Base-by-base conservation (phyloP, 2,329 filamentous ascomycete genomes). In the Claviceps pusilla region DNA sequence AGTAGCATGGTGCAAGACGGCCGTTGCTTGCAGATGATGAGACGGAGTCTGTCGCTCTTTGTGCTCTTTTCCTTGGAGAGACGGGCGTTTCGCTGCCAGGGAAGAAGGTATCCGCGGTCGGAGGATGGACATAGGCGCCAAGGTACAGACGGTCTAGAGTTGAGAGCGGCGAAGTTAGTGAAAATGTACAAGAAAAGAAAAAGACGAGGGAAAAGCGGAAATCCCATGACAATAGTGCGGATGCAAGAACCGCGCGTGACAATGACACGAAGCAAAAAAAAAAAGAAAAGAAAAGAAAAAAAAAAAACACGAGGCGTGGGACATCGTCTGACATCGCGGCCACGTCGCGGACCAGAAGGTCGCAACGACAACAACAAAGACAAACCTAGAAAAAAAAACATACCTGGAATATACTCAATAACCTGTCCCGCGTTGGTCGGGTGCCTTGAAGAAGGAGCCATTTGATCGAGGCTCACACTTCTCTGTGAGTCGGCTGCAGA, bases 371-470 rank as follows among this genome's bases (percentile, higher is more conserved):
- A 24, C 24, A 24, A 24, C 24, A 24, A 24, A 24, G 24, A 24
- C 24, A 24, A 24, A 24, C 24, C 24, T 3, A 14, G 4, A 47
- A 29, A 16, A 47, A 41, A 33, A 24, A 29, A 73, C 80, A 64
- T 77, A 95, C 89, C 87, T 75, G 89, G 87, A 64, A 96, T 95
- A 71, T 95, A 96, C 75, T 96, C 90, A 67, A 96, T 90, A 63
- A 95, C 83, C 74, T 95, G 88, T 58, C 88, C 89, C 73, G 87
- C 80, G 70, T 82, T 86, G 51, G 68, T 78, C 65, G 66, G 64
- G 65, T 67, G 70, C 68, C 67, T 66, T 60, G 68, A 71, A 59
- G 76, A 73, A 69, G 76, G 75, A 59, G 74, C 72, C 76, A 79
- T 80, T 63, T 45, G 63, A 31, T 58, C 60, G 59, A 64, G 60